phyloP scores from a whole-genome alignment of 345 rosid species.

The Camelina hispida region DNA sequence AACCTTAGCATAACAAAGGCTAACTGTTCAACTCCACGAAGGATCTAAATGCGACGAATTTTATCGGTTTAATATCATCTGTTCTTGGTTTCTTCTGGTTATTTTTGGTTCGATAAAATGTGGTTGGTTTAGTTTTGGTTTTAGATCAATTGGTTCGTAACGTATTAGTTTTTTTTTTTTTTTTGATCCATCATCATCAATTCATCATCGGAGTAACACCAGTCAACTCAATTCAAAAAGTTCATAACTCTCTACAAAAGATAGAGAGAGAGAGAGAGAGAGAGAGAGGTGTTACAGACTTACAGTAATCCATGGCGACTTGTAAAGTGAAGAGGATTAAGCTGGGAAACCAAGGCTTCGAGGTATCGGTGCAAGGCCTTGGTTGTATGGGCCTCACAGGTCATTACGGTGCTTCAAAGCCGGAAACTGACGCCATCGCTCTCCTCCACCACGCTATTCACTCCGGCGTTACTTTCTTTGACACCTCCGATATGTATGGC shows the following conservation, averaged over 20 bases:
- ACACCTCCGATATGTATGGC: slow-evolving; percentile 48
- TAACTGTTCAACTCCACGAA: background rate
- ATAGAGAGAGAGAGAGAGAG: background rate
- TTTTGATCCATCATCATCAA: too few species aligned
- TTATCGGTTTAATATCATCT: background rate
- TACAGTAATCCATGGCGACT: background rate
- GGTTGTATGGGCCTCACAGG: slow-evolving; percentile 51
- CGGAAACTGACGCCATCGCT: slow-evolving; percentile 17
- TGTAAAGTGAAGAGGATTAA: slow-evolving; percentile 12
- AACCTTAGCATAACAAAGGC: background rate
- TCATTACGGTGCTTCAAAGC: slow-evolving; percentile 32
- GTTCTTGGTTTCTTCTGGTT: background rate
- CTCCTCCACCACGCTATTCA: slow-evolving; percentile 46
- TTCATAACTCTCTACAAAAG: background rate
- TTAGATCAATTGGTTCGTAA: too few species aligned
- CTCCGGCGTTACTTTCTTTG: slow-evolving; percentile 51
- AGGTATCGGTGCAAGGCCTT: slow-evolving; percentile 48
- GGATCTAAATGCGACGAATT: background rate
- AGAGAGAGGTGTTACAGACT: background rate
- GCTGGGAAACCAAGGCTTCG: slow-evolving; percentile 30
- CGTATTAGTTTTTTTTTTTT: too few species aligned
- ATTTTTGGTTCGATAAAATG: background rate
- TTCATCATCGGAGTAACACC: too few species aligned
- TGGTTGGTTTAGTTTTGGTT: too few species aligned
- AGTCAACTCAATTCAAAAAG: background rate